These are phyloP conservation scores for Nemophila menziesii DNA, from an alignment of 257 asterid genomes.

Conservation along the genomic window DNA sequence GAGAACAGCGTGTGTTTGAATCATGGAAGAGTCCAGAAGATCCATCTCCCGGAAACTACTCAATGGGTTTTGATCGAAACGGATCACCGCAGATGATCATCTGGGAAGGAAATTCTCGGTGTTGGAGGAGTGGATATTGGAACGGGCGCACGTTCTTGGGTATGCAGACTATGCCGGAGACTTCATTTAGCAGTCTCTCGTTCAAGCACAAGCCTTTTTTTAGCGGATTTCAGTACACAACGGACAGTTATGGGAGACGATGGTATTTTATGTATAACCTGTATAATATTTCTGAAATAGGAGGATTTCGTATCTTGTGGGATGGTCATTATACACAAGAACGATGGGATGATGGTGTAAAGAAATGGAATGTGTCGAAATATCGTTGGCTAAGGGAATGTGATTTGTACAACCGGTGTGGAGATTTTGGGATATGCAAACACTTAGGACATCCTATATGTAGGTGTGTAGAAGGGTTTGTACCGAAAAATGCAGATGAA, in stretches of 20 bases:
- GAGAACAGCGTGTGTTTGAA: conserved; percentile 29
- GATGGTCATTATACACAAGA: conserved; percentile 40
- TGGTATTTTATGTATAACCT: conserved; percentile 27
- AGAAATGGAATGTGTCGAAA: conserved; percentile 33
- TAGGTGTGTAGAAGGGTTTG: conserved; percentile 46
- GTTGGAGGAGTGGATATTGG: conserved; percentile 77
- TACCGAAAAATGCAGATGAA: conserved; percentile 23
- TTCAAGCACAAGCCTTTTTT: conserved; percentile 12
- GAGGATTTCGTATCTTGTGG: conserved; percentile 28
- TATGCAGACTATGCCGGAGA: conserved; percentile 25
- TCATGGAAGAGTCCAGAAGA: conserved; percentile 48
- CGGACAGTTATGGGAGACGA: conserved; percentile 15
- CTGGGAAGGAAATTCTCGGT: conserved; percentile 46
- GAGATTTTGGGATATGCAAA: conserved; percentile 43
- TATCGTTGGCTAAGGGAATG: conserved; percentile 36
- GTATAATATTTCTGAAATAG: conserved; percentile 15
- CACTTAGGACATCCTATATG: conserved; percentile 17
- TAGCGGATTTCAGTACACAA: conserved; percentile 34
- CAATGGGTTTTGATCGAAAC: conserved; percentile 55
- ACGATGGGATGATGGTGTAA: conserved; percentile 22
- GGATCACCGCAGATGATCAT: conserved; percentile 67
- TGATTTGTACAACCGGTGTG: conserved; percentile 49
- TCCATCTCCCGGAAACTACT: conserved; percentile 52
- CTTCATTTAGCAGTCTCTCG: too few relatives aligned
- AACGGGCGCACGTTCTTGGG: conserved; percentile 41